Percentiles rank a stretch among this genome's conserved stretches.
These are phyloP conservation scores for Prunus yedoensis DNA, from an alignment of 331 rosid species.

Conservation along the genomic window DNA sequence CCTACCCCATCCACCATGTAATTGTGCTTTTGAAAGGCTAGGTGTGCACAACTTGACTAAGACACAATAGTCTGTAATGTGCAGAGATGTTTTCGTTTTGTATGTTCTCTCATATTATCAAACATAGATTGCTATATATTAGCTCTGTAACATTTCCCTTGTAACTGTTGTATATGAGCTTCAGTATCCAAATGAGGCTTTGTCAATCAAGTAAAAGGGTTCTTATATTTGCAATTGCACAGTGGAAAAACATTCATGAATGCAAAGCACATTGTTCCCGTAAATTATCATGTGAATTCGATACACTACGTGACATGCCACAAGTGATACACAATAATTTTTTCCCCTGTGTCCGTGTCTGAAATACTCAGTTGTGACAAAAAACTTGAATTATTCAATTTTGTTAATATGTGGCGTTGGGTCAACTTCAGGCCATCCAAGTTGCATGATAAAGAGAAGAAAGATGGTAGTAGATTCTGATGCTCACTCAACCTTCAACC, in stretches of 20 bases:
- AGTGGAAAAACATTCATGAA: not conserved
- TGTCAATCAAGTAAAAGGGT: not conserved
- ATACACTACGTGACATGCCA: too few relatives aligned
- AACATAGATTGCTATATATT: not conserved
- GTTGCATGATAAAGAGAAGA: slow-evolving; percentile 3
- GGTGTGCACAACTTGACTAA: not conserved
- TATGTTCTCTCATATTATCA: not conserved
- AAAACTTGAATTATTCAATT: not conserved
- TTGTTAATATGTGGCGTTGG: not conserved
- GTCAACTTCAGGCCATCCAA: slow-evolving; percentile 2
- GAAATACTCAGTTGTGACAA: too few relatives aligned
- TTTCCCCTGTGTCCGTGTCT: too few relatives aligned
- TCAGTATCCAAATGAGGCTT: not conserved
- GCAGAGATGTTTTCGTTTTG: slow-evolving; percentile 13
- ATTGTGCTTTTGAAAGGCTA: not conserved
- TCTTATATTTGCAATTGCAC: not conserved
- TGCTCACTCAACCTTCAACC: not conserved
- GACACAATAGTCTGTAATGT: not conserved
- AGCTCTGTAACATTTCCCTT: not conserved
- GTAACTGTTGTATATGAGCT: slow-evolving; percentile 14
- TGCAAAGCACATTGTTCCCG: too few relatives aligned
- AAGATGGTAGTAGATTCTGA: slow-evolving; percentile 20
- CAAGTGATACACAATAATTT: too few relatives aligned
- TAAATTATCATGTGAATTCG: too few relatives aligned
- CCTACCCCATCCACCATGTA: not conserved